Base-by-base conservation (phyloP, 2,329 filamentous ascomycete species). In the Elsinoe necatrix region DNA sequence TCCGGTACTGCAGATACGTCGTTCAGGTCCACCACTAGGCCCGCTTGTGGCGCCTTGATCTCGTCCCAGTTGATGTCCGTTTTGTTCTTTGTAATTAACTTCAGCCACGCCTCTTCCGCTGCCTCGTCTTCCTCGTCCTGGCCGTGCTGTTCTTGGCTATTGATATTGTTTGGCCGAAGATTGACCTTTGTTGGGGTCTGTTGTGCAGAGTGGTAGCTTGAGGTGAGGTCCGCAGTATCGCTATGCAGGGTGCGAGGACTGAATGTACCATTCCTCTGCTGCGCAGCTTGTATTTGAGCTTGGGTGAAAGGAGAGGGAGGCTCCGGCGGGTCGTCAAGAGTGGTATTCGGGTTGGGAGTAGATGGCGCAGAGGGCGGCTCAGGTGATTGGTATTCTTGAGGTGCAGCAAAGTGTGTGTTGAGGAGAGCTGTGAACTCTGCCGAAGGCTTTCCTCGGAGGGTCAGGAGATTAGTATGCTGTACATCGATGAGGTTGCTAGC, bases 401-500 rank as follows among this genome's bases (percentile, higher is more conserved):
- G 37, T 7, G 55, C 48, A 5, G 61, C 59, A 59, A 74, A 74
- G 58, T 70, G 70, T 54, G 73, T 71, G 61, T 67, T 70, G 64
- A 74, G 73, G 27, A 73, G 69, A 52, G 70, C 68, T 20, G 68
- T 65, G 59, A 72, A 74, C 59, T 73, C 72, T 58, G 66, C 67
- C 51, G 61, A 58, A 58, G 67, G 64, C 57, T 71, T 72, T 43
- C 70, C 66, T 34, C 62, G 62, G 52, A 72, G 66, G 34, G 65
- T 63, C 25, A 72, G 66, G 41, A 70, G 65, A 62, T 71, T 67
- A 51, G 69, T 67, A 54, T 77, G 73, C 54, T 72, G 69, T 61
- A 76, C 73, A 63, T 77, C 73, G 63, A 77, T 77, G 66, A 77
- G 68, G 61, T 77, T 75, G 65, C 75, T 77, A 59, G 21, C 58